These are phyloP conservation scores for Mimosa pudica DNA, from an alignment of 306 rosid species.

Conservation along the genomic window DNA sequence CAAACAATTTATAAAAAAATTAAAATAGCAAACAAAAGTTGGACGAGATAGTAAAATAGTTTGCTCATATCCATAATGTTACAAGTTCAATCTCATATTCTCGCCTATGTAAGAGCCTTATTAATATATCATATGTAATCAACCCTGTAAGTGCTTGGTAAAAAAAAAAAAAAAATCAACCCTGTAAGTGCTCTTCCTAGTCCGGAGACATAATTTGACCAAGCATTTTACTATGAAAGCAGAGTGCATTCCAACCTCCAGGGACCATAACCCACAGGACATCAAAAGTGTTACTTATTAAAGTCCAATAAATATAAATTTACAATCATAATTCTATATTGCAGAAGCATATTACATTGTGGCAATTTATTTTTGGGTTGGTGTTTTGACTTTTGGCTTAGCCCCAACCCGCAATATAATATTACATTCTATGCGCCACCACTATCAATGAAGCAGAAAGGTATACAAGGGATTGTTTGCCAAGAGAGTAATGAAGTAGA, in stretches of 20 bases:
- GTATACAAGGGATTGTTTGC: no score
- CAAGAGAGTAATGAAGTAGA: background rate
- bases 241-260: background rate
- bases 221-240: background rate
- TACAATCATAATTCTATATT: background rate
- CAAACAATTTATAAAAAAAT: no score
- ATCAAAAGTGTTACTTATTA: background rate
- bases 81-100: no score
- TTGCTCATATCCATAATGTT: no score
- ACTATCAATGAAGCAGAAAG: background rate
- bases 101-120: no score
- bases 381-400: background rate
- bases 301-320: background rate
- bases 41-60: no score
- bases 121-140: no score
- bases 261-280: slow-evolving; percentile 1
- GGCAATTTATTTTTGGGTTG: background rate
- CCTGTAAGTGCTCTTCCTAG: no score
- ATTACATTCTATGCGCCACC: background rate
- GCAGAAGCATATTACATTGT: background rate
- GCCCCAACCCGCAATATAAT: background rate
- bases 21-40: no score
- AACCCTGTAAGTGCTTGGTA: no score
- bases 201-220: no score
- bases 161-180: no score